Base-by-base conservation (phyloP, 2,329 filamentous ascomycete species). In the Hymenoscyphus albidus region DNA sequence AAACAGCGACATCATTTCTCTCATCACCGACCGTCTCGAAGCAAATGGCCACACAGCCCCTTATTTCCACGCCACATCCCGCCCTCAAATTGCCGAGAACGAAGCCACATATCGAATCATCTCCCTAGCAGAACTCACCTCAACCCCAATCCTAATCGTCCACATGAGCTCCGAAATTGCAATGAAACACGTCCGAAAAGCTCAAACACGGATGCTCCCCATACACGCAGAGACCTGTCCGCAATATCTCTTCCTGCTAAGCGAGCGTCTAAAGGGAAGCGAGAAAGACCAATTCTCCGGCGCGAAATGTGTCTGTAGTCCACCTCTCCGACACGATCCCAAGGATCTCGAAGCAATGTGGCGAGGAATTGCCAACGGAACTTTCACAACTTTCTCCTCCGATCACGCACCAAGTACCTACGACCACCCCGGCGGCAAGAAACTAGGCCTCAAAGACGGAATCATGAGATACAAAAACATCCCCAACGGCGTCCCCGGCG, bases 191-290 rank as follows among this genome's bases (percentile, higher is more conserved):
- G 80, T 85, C 61, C 78, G 81, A 31, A 73, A 77, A 18, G 83
- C 83, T 0, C 82, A 85, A 70, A 80, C 79, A 9, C 71, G 77
- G 3, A 78, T 80, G 0, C 75, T 84, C 10, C 83, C 84, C 0
- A 77, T 85, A 27, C 81, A 83, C 67, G 83, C 81, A 1, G 83
- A 85, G 72, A 86, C 83, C 0, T 86, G 83, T 70, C 84, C 83
- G 2, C 83, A 86, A 63, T 86, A 86, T 67, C 77, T 86, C 16
- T 83, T 83, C 67, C 76, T 86, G n/a, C 81, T 81, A 1, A 78
- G 80, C n/a, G 76, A 78, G 7, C 75, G 80, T 59, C 74, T 83
- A 5, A 77, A 78, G 39, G 75, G 76, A 7, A 76, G 74, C 0
- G 76, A 77, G 5, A 73, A 76, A 38, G 72, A 76, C 62, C 66